Percentiles rank a stretch among this genome's conserved stretches.
Conservation (phyloP, 805 yeast species). For the Schizosaccharomyces pombe region DNA sequence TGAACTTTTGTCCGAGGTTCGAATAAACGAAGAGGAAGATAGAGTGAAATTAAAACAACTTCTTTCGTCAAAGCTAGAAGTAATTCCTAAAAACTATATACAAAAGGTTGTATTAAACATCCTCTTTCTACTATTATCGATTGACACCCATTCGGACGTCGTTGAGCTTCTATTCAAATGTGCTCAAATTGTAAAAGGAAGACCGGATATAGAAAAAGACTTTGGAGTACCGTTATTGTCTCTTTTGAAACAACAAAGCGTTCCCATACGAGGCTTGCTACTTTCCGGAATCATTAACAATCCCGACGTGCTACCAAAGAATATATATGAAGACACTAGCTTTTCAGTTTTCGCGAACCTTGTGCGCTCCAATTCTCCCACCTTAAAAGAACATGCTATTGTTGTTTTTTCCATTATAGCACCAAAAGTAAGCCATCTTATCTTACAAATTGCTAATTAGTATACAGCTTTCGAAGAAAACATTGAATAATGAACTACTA, state of each 20-base stretch:
- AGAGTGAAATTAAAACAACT: too few relatives aligned
- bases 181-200: neutral
- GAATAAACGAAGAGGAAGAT: neutral
- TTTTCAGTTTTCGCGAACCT: neutral
- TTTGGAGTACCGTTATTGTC: neutral
- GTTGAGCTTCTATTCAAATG: neutral
- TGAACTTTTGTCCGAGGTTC: neutral
- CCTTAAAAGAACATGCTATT: neutral
- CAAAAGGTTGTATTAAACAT: too few relatives aligned
- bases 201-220: neutral
- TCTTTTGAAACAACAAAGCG: neutral
- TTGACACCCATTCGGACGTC: neutral
- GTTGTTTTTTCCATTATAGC: neutral
- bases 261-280: neutral
- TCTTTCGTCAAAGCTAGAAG: too few relatives aligned
- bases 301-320: neutral
- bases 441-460: neutral
- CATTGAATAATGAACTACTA: slow-evolving; percentile 64
- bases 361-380: neutral
- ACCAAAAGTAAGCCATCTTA: neutral
- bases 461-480: slow-evolving; percentile 20
- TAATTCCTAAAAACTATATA: too few relatives aligned
- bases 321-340: neutral
- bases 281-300: neutral
- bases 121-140: too few relatives aligned